These are phyloP conservation scores for Trypanosoma avium DNA, from an alignment of 208 protist species.

Conservation along the genomic window DNA sequence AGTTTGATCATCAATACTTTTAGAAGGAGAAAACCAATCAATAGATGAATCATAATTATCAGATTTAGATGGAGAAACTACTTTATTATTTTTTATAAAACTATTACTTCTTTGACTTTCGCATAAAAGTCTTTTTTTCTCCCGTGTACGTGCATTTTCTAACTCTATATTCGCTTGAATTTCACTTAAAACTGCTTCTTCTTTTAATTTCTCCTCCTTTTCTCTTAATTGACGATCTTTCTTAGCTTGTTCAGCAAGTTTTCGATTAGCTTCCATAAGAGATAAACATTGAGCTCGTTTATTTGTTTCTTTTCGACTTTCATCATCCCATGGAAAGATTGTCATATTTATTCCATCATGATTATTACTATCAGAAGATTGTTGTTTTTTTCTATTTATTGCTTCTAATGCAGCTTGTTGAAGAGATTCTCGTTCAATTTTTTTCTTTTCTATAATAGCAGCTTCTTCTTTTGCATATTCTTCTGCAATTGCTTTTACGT, in stretches of 20 bases:
- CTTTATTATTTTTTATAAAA: background rate
- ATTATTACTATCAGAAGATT: background rate
- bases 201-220: background rate
- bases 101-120: background rate
- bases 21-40: background rate
- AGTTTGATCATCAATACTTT: background rate
- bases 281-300: conserved; percentile 13
- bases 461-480: conserved; percentile 14
- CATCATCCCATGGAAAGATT: conserved; percentile 13
- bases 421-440: conserved; percentile 5
- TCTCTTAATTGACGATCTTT: conserved; percentile 8
- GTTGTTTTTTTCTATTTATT: conserved; percentile 5
- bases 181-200: background rate
- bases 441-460: background rate
- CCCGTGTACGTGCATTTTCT: conserved; percentile 2
- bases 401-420: conserved; percentile 6
- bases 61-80: background rate
- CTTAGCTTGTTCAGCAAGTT: conserved; percentile 15
- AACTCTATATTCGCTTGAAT: background rate
- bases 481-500: conserved; percentile 22
- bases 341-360: background rate
- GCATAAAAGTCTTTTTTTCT: conserved; percentile 10
- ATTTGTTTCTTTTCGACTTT: background rate
- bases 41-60: background rate
- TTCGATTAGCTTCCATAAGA: conserved; percentile 15